phyloP scores from a whole-genome alignment of 2,329 filamentous ascomycete genomes.

The Fusarium setosum region DNA sequence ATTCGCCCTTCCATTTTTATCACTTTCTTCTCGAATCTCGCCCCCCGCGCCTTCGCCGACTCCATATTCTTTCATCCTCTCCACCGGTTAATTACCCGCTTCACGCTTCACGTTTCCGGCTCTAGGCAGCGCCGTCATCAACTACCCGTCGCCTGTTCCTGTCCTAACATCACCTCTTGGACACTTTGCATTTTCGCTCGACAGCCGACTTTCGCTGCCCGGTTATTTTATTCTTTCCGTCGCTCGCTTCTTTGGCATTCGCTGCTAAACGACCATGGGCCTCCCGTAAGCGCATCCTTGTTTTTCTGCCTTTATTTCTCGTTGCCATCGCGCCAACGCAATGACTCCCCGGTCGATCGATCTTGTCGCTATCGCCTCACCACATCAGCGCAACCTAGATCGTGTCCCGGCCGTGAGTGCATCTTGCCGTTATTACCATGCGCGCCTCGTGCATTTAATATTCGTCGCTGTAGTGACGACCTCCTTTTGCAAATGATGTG shows the following conservation, averaged over 20 bases:
- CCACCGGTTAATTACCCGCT: conserved; percentile 36
- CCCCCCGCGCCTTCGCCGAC: conserved; percentile 37
- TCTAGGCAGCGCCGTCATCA: conserved; percentile 38
- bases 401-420: conserved; percentile 25
- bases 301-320: conserved; percentile 25
- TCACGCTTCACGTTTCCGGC: conserved; percentile 35
- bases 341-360: conserved; percentile 38
- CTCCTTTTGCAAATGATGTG: conserved; percentile 9
- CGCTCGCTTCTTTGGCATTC: conserved; percentile 21
- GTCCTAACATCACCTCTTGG: conserved; percentile 8
- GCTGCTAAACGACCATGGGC: conserved; percentile 51
- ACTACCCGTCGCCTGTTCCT: conserved; percentile 13
- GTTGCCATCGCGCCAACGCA: conserved; percentile 34
- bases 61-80: conserved; percentile 39
- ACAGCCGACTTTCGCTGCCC: not conserved
- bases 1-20: conserved; percentile 28
- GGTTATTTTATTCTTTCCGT: conserved; percentile 5
- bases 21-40: conserved; percentile 19
- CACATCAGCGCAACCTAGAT: conserved; percentile 29
- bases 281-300: conserved; percentile 57
- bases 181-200: not conserved
- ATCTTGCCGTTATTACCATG: conserved; percentile 21
- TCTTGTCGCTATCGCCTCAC: conserved; percentile 33
- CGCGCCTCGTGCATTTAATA: conserved; percentile 19
- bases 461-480: conserved; percentile 22